phyloP scores from a whole-genome alignment of 331 rosid genomes.

The Malus hybrid region DNA sequence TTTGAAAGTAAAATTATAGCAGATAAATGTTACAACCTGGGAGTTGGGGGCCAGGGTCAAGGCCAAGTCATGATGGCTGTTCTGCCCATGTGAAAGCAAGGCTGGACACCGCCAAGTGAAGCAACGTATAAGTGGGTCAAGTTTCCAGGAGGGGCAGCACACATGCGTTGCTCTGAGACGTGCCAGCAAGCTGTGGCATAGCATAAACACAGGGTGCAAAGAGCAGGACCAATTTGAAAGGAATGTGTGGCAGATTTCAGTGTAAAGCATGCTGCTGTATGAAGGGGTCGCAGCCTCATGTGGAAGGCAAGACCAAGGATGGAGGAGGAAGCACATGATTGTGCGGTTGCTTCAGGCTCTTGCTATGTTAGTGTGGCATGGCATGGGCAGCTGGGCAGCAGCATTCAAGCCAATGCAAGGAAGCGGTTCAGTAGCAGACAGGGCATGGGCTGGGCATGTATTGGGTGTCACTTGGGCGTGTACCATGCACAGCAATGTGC shows the following conservation, averaged over 20 bases:
- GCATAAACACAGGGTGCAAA: neutral
- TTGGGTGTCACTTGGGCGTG: no score
- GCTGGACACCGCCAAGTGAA: neutral
- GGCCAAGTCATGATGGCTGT: neutral
- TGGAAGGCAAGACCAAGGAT: neutral
- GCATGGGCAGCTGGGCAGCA: neutral
- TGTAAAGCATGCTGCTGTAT: neutral
- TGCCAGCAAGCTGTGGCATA: neutral
- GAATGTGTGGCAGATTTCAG: neutral
- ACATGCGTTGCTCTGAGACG: neutral
- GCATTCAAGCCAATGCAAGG: no score
- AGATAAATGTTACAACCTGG: neutral
- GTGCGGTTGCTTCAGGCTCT: neutral
- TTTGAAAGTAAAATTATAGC: neutral
- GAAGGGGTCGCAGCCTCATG: neutral
- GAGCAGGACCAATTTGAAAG: neutral
- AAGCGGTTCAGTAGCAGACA: no score
- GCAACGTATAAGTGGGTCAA: neutral
- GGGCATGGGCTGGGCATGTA: no score
- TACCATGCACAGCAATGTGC: no score
- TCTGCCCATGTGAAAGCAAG: neutral
- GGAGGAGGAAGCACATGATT: neutral
- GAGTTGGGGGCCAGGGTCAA: neutral
- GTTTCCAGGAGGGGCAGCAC: neutral
- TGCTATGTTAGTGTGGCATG: neutral